Conservation (phyloP, 2,329 filamentous ascomycete genomes). For the Neonectria neomacrospora region DNA sequence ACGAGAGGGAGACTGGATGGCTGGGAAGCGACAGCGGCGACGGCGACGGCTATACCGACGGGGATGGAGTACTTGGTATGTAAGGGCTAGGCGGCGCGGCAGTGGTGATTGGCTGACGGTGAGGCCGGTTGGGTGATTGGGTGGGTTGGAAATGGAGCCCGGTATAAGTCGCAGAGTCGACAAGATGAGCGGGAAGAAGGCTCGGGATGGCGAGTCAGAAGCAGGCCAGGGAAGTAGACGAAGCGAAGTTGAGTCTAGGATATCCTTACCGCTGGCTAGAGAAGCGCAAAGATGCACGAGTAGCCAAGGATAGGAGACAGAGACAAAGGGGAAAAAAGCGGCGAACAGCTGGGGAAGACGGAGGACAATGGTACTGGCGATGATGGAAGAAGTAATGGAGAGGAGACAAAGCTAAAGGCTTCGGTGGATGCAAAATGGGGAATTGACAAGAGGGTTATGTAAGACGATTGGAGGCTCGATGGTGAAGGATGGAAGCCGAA, state of each 20-base stretch:
- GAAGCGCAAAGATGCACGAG: not conserved
- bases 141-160: constrained; percentile 25
- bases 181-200: not conserved
- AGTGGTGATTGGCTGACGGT: constrained; percentile 25
- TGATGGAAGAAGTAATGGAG: not conserved
- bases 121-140: constrained; percentile 17
- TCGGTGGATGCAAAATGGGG: not conserved
- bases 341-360: not conserved
- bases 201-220: not conserved
- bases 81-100: constrained; percentile 6
- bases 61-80: constrained; percentile 4
- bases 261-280: not conserved
- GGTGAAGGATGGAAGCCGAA: not conserved
- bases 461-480: not conserved
- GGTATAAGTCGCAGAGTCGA: constrained; percentile 24
- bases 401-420: not conserved
- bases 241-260: not conserved
- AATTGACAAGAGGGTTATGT: constrained; percentile 2
- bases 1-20: constrained; percentile 6
- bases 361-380: not conserved
- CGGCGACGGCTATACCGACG: constrained; percentile 9
- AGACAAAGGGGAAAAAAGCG: not conserved
- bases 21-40: constrained; percentile 9
- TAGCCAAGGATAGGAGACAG: not conserved
- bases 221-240: not conserved